Percentiles rank a stretch among this genome's conserved stretches.
These are phyloP conservation scores for Solanum pennellii DNA, from an alignment of 257 asterid genomes.

Conservation along the genomic window DNA sequence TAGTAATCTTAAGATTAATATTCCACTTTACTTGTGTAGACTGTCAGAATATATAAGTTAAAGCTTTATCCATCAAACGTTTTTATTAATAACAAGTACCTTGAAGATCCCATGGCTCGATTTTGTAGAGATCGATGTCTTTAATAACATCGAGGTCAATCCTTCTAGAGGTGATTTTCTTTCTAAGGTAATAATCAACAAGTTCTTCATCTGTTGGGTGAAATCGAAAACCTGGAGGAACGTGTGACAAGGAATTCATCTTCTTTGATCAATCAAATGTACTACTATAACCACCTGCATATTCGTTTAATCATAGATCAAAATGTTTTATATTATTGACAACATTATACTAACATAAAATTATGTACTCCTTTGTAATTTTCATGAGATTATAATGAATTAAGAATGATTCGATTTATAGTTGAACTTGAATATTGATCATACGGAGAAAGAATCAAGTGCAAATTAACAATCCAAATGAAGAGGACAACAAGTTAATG, in stretches of 20 bases:
- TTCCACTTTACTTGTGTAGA: background rate
- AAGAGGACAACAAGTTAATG: background rate
- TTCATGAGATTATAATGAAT: too few relatives aligned
- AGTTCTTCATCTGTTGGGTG: conserved; percentile 95
- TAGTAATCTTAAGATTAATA: too few relatives aligned
- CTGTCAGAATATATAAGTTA: background rate
- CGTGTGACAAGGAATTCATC: conserved; percentile 78
- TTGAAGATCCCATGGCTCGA: conserved; percentile 98
- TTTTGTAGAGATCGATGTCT: conserved; percentile 86
- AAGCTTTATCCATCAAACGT: background rate
- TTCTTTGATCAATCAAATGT: background rate
- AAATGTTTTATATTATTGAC: background rate
- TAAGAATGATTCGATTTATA: background rate
- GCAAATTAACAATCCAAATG: background rate
- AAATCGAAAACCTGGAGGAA: conserved; percentile 94
- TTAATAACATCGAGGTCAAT: conserved; percentile 81
- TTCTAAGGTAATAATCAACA: conserved; percentile 80
- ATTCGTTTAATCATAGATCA: background rate
- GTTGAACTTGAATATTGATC: background rate
- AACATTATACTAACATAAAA: too few relatives aligned
- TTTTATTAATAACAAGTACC: conserved; percentile 17
- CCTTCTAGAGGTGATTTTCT: conserved; percentile 46
- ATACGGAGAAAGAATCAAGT: background rate
- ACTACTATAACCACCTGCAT: background rate
- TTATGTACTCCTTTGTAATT: background rate